These are phyloP conservation scores for Bullera alba DNA, from an alignment of 768 basidiomycete genomes.

Conservation along the genomic window DNA sequence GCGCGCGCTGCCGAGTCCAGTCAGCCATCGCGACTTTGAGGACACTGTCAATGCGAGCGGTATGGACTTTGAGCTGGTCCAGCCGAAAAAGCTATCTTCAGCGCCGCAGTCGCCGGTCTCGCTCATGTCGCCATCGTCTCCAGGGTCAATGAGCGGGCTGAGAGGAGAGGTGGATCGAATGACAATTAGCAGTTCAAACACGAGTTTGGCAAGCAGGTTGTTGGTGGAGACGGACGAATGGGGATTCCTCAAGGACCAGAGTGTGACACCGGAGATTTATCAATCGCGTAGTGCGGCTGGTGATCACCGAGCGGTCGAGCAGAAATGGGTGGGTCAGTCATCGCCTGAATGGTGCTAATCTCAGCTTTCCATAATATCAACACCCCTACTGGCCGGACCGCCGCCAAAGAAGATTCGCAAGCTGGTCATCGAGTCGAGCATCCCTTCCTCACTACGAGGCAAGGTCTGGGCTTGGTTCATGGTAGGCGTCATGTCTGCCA, in stretches of 20 bases:
- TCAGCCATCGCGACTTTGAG: slow-evolving; percentile 36
- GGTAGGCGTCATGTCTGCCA: slow-evolving; percentile 19
- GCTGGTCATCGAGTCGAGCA: slow-evolving; percentile 28
- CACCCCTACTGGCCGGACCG: slow-evolving; percentile 16
- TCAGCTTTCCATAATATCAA: slow-evolving; percentile 32
- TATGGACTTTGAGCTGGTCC: slow-evolving; percentile 38
- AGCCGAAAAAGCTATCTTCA: slow-evolving; percentile 14
- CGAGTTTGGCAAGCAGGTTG: slow-evolving; percentile 3
- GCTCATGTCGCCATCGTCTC: background rate
- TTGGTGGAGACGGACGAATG: slow-evolving; percentile 40
- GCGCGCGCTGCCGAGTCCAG: slow-evolving; percentile 19
- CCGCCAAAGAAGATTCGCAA: slow-evolving; percentile 39
- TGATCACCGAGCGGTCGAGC: slow-evolving; percentile 29
- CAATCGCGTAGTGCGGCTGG: slow-evolving; percentile 13
- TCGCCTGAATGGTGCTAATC: background rate
- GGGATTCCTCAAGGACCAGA: slow-evolving; percentile 36
- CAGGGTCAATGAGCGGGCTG: background rate
- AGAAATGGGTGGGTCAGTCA: slow-evolving; percentile 33
- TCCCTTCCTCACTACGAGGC: slow-evolving; percentile 36
- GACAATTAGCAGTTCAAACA: background rate
- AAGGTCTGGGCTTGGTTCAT: slow-evolving; percentile 44
- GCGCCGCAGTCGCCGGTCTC: background rate
- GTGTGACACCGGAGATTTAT: slow-evolving; percentile 38
- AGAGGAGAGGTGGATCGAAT: background rate
- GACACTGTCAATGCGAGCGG: slow-evolving; percentile 40